Percentiles rank a stretch among this genome's conserved stretches.
These are phyloP conservation scores for Tirmania nivea DNA, from an alignment of 495 filamentous ascomycete genomes.

Conservation along the genomic window DNA sequence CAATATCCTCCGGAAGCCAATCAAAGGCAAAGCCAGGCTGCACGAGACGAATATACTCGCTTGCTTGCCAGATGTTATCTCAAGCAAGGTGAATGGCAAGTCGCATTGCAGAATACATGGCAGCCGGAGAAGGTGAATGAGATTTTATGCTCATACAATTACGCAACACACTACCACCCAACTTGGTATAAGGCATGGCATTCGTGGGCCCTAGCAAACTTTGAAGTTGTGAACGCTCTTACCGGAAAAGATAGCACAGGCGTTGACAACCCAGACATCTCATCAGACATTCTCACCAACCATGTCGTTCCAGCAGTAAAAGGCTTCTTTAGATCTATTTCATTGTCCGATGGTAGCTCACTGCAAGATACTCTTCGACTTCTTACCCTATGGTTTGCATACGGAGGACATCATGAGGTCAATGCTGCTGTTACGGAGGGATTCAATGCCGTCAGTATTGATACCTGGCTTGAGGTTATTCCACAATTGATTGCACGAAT, in stretches of 20 bases:
- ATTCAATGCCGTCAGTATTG: conserved; percentile 72
- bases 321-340: conserved; percentile 90
- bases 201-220: conserved; percentile 96
- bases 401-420: conserved; percentile 74
- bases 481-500: conserved; percentile 93
- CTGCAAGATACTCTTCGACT: conserved; percentile 86
- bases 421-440: conserved; percentile 72
- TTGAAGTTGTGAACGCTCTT: conserved; percentile 63
- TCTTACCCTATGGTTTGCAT: conserved; percentile 86
- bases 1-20: conserved; percentile 14
- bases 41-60: conserved; percentile 37
- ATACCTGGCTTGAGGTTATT: conserved; percentile 96
- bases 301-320: conserved; percentile 85
- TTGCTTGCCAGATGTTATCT: conserved; percentile 88
- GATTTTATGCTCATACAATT: conserved; percentile 66
- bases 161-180: conserved; percentile 75
- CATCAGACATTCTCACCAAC: conserved; percentile 44
- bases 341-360: conserved; percentile 72
- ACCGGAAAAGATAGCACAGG: not conserved
- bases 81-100: conserved; percentile 90
- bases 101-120: conserved; percentile 29
- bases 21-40: conserved; percentile 11
- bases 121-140: conserved; percentile 27
- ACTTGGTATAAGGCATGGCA: conserved; percentile 99
- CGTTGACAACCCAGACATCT: conserved; percentile 23